Evolutionary conservation across 768 basidiomycete species (phyloP), one percentile per base, ranked within the genome.

Genomic region (Lactarius evosmus): DNA sequence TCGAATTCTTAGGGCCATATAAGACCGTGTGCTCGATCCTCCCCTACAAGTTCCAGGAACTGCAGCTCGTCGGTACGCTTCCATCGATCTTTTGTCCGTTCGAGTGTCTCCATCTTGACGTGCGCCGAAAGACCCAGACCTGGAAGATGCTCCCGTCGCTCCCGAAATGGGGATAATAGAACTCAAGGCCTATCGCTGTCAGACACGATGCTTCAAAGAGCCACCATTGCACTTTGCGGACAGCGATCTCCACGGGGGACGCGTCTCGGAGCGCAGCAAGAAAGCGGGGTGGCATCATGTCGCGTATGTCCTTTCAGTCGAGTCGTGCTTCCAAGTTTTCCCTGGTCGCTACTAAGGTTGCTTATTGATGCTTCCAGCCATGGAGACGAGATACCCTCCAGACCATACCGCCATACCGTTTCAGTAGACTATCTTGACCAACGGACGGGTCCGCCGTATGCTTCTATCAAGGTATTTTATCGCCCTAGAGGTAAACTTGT

Each of bases 261-360:
- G 14, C 22, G 16, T 60, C 36, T 60, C 59, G 1, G 50, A 54
- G 38, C 50, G 14, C 38, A 53, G 60, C 9, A 60, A 60, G 51
- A 60, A 60, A 22, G 60, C 60, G 22, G 59, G 59, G 52, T 60
- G 60, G 60, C 60, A 60, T 53, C 29, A 41, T n/a, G 30, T 60
- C 7, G 40, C 36, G 59, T 60, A 52, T 11, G 22, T 58, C 22
- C 11, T 32, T 58, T 44, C 29, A n/a, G 11, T 12, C 44, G 9
- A n/a, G 27, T 14, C n/a, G 2, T 44, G 16, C 30, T 17, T 29
- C 30, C 16, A 19, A 53, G 6, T 22, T 29, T 16, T 22, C 30
- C 30, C 44, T 58, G 1, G 30, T 58, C 57, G 9, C 44, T 17
- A 17, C 9, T 25, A 44, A 22, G 27, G 4, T 27, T 12, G 11